Evolutionary conservation across 1,284 basidiomycete genomes (phyloP).

Genomic region (Agroathelia rolfsii): DNA sequence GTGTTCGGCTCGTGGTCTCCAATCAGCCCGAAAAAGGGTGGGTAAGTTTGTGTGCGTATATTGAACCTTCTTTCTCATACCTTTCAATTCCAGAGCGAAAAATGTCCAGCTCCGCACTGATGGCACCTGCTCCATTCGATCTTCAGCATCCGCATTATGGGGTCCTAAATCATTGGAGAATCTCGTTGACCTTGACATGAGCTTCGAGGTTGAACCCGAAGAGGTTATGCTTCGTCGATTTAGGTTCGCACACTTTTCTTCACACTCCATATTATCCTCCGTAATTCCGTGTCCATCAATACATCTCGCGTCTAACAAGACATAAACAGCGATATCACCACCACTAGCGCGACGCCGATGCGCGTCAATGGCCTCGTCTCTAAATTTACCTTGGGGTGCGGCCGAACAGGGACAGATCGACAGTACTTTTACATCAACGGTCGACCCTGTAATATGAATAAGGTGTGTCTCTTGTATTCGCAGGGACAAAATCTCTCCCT

Average conservation of each 20-base stretch:
- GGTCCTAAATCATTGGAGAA: constrained; percentile 73
- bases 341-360: too few species aligned
- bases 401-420: constrained; percentile 70
- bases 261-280: too few species aligned
- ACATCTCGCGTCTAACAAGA: too few species aligned
- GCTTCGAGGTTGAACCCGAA: constrained; percentile 62
- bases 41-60: constrained; percentile 13
- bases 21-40: constrained; percentile 72
- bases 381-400: constrained; percentile 63
- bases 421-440: constrained; percentile 96
- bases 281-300: too few species aligned
- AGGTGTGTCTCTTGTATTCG: constrained; percentile 36
- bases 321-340: too few species aligned
- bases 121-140: constrained; percentile 49
- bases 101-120: constrained; percentile 67
- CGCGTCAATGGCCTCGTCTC: constrained; percentile 70
- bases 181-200: constrained; percentile 65
- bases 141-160: constrained; percentile 76
- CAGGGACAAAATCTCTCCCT: not conserved
- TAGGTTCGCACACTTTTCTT: too few species aligned
- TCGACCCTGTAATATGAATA: constrained; percentile 74
- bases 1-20: constrained; percentile 70
- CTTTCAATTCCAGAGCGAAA: constrained; percentile 44
- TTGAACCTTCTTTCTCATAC: constrained; percentile 3
- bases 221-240: constrained; percentile 30